Percentiles rank a stretch among this genome's conserved stretches.
Conservation (phyloP, 1,139 yeast species). For the Meyerozyma smithsonii region DNA sequence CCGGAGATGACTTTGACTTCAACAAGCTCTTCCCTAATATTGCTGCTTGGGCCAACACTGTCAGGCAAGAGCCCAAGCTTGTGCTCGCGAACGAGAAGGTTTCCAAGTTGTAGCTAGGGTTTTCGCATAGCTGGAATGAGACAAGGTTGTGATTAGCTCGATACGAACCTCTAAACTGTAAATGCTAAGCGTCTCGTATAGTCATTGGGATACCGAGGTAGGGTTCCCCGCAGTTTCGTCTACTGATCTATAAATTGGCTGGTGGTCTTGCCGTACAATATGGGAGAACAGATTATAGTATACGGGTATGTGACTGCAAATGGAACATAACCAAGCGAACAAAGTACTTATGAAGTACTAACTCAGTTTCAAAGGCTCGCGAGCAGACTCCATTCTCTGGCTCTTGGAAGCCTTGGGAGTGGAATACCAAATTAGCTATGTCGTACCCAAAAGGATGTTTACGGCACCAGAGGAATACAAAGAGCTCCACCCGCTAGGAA, state of each 20-base stretch:
- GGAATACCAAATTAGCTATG: slow-evolving; percentile 12
- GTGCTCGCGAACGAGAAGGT: slow-evolving; percentile 16
- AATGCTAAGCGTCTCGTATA: too few relatives aligned
- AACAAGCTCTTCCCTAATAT: slow-evolving; percentile 20
- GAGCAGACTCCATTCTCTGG: slow-evolving; percentile 14
- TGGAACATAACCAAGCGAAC: neutral
- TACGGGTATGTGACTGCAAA: slow-evolving; percentile 17
- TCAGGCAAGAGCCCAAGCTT: slow-evolving; percentile 17
- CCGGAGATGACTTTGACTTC: slow-evolving; percentile 9
- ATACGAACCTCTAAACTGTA: too few relatives aligned
- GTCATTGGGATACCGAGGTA: too few relatives aligned
- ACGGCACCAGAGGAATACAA: slow-evolving; percentile 13
- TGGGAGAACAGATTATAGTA: slow-evolving; percentile 13
- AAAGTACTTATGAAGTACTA: neutral
- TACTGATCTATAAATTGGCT: too few relatives aligned
- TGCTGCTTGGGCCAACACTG: slow-evolving; percentile 20
- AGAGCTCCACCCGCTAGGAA: slow-evolving; percentile 13
- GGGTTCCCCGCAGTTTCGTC: too few relatives aligned
- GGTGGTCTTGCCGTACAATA: too few relatives aligned
- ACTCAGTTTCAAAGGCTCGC: slow-evolving; percentile 11
- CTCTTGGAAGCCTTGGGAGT: slow-evolving; percentile 13
- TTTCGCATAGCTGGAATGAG: neutral
- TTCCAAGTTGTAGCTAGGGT: neutral
- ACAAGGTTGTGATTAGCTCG: neutral
- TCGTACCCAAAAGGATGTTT: slow-evolving; percentile 10